phyloP scores from a whole-genome alignment of 495 filamentous ascomycete species.

The Neurospora sp. region DNA sequence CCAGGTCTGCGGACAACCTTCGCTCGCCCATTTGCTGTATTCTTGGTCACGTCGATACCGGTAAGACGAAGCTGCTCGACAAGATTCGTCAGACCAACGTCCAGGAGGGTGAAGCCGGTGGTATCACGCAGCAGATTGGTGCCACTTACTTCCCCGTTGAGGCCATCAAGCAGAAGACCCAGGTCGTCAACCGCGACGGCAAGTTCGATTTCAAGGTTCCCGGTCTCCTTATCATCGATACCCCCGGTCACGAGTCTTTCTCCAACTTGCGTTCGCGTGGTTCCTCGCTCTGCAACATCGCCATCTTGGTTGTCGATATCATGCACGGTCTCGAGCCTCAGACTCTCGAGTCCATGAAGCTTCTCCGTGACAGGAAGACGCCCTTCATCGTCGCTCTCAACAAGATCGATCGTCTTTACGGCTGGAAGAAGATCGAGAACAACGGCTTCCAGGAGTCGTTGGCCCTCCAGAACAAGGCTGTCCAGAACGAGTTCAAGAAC shows the following conservation, averaged over 20 bases:
- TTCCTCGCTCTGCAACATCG: constrained; percentile 97
- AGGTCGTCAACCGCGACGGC: constrained; percentile 82
- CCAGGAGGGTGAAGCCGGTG: constrained; percentile 97
- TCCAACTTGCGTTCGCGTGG: constrained; percentile 93
- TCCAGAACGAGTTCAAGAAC: constrained; percentile 89
- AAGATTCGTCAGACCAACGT: constrained; percentile 99
- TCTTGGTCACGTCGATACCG: constrained; percentile 98
- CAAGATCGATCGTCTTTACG: constrained; percentile 99
- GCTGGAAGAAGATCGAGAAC: constrained; percentile 95
- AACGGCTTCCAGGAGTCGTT: constrained; percentile 95
- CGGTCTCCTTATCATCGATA: constrained; percentile 95
- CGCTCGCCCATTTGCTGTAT: constrained; percentile 99
- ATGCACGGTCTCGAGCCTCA: constrained; percentile 99
- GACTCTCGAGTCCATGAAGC: constrained; percentile 91
- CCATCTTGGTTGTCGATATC: constrained; percentile 98
- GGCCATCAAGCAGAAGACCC: constrained; percentile 80
- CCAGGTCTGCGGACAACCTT: constrained; percentile 85
- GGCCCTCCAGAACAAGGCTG: constrained; percentile 79
- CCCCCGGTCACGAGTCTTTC: constrained; percentile 99
- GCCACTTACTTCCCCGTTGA: constrained; percentile 99
- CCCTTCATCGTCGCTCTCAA: constrained; percentile 98
- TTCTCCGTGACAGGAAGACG: constrained; percentile 87
- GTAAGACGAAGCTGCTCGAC: constrained; percentile 97
- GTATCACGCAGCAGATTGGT: constrained; percentile 99
- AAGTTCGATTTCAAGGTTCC: constrained; percentile 96